phyloP scores from a whole-genome alignment of 2,329 filamentous ascomycete species.

The Metarhizium sp. region DNA sequence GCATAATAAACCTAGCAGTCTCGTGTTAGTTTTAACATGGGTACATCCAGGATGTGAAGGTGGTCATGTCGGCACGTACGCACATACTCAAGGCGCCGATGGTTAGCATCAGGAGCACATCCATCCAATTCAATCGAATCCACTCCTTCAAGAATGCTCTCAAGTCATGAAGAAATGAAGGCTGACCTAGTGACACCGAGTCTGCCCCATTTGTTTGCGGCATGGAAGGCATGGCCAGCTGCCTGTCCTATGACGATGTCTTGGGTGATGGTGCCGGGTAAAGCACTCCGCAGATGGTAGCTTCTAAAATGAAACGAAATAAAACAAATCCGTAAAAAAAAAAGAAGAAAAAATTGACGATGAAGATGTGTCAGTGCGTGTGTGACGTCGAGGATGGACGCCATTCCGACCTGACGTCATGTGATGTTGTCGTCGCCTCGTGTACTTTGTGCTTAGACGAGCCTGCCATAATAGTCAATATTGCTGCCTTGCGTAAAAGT shows the following conservation, averaged over 20 bases:
- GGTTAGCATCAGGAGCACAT: slow-evolving; percentile 48
- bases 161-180: background rate
- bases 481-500: too few species aligned
- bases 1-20: slow-evolving; percentile 37
- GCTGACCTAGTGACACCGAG: background rate
- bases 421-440: too few species aligned
- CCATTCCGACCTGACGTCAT: too few species aligned
- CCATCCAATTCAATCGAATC: slow-evolving; percentile 48
- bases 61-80: slow-evolving; percentile 12
- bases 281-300: too few species aligned
- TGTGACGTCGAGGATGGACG: too few species aligned
- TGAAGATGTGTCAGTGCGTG: too few species aligned
- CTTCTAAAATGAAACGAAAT: too few species aligned
- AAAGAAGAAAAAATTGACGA: too few species aligned
- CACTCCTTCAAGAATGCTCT: slow-evolving; percentile 31
- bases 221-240: slow-evolving; percentile 11
- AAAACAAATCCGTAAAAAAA: too few species aligned
- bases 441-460: too few species aligned
- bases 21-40: background rate
- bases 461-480: too few species aligned
- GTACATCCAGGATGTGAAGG: background rate
- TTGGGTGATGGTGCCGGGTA: too few species aligned
- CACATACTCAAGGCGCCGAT: slow-evolving; percentile 30
- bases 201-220: slow-evolving; percentile 6
- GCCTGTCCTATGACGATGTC: background rate